A percentile compares a stretch with the other conserved stretches of the same genome.
phyloP scores from a whole-genome alignment of 129 eudicot species.

The Tagetes patula region DNA sequence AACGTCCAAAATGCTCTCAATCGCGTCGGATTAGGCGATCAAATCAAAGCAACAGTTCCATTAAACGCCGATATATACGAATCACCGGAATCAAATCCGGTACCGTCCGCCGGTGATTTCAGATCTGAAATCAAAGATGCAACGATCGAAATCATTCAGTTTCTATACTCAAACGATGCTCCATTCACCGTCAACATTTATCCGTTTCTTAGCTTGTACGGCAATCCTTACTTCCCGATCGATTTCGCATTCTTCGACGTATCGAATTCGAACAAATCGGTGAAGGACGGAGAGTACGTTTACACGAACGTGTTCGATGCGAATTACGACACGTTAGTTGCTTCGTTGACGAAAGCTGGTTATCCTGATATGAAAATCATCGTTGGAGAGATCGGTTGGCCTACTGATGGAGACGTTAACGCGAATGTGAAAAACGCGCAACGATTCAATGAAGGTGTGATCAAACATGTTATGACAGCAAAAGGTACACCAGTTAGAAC shows the following conservation, averaged over 20 bases:
- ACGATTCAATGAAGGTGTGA: conserved; percentile 68
- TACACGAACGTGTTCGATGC: conserved; percentile 91
- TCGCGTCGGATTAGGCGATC: conserved; percentile 57
- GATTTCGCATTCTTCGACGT: conserved; percentile 87
- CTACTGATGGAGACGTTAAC: conserved; percentile 72
- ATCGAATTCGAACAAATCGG: conserved; percentile 40
- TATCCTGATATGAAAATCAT: conserved; percentile 71
- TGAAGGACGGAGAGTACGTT: conserved; percentile 48
- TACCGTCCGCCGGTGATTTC: conserved; percentile 95
- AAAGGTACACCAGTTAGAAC: conserved; percentile 72
- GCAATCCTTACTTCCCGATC: conserved; percentile 58
- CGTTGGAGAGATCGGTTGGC: conserved; percentile 96
- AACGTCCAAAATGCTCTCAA: conserved; percentile 77
- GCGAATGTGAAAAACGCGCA: conserved; percentile 62
- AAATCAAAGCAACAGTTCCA: conserved; percentile 82
- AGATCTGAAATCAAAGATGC: conserved; percentile 65
- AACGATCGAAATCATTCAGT: conserved; percentile 56
- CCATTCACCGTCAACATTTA: conserved; percentile 90
- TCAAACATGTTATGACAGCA: conserved; percentile 54
- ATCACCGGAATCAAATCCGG: conserved; percentile 74
- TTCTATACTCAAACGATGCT: conserved; percentile 58
- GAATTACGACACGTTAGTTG: conserved; percentile 75
- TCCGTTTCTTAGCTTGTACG: conserved; percentile 82
- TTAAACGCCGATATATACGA: conserved; percentile 86
- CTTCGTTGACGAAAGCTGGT: conserved; percentile 70